Evolutionary conservation across 2,329 filamentous ascomycete species (phyloP), one percentile per base, ranked within the genome.

Genomic region (Diplodia sapinea): DNA sequence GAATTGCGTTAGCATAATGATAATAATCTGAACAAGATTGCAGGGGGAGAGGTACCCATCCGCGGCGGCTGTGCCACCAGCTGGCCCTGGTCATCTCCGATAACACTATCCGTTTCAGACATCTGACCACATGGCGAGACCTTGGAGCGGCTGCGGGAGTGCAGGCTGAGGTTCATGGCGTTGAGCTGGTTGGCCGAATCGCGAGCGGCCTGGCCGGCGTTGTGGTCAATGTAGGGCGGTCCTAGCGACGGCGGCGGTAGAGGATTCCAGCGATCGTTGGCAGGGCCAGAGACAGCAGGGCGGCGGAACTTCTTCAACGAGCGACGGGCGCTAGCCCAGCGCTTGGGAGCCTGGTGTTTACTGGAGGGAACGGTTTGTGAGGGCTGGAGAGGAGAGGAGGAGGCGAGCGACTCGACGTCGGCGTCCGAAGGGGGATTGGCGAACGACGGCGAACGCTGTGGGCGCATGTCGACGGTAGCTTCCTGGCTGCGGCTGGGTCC

Each of bases 221-320:
- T 17, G 40, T 49, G 59, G 40, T 68, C 54, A 51, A 68, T 64
- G 33, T 68, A 68, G 20, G 66, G 59, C 29, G 66, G 57, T 11
- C 56, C 49, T 13, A 68, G 66, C 17, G 51, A 63, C 17, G 72
- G 69, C n/a, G 71, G 67, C 9, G 74, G 73, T 3, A 70, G 69
- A 12, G 74, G 73, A 49, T 75, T 75, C 68, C 67, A 74, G 33
- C 71, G 70, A 68, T 77, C 70, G 66, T 74, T 73, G 2, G 74
- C 71, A 2, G 75, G 72, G 2, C 73, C 73, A 1, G 77, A 74
- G 6, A 74, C 69, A 8, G 75, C 73, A 1, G 75, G 74, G 20
- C 76, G 72, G 12, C 77, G 72, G 36, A 64, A 57, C 65, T 61
- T 67, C 29, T 54, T 54, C 15, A 43, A 17, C 11, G 52, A 63